Percentiles rank a stretch among this genome's conserved stretches.
Conservation (phyloP, 2,329 filamentous ascomycete genomes). For the Thelonectria discophora region DNA sequence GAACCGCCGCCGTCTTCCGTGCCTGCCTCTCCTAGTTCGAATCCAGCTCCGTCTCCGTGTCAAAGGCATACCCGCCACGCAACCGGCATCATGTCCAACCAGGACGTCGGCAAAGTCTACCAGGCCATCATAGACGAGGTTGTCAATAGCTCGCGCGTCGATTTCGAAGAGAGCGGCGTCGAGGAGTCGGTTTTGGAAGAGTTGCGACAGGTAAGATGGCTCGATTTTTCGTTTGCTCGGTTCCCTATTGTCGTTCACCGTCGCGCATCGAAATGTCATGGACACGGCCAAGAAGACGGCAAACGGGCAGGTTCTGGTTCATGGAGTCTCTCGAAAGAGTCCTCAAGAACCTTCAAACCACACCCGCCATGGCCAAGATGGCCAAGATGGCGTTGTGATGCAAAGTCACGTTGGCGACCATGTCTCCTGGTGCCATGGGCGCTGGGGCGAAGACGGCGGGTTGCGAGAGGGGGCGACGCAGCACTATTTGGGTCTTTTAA, state of each 20-base stretch:
- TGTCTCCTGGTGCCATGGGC: constrained; percentile 30
- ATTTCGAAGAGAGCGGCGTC: constrained; percentile 96
- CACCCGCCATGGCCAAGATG: background rate
- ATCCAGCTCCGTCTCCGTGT: background rate
- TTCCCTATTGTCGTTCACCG: constrained; percentile 7
- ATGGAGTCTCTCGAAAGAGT: background rate
- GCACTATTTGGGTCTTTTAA: constrained; percentile 68
- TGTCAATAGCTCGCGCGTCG: constrained; percentile 88
- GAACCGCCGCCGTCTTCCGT: constrained; percentile 16
- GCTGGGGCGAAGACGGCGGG: constrained; percentile 39
- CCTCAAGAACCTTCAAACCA: background rate
- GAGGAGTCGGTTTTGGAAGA: constrained; percentile 87
- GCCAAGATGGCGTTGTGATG: constrained; percentile 10
- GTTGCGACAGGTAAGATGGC: constrained; percentile 79
- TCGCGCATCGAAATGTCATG: constrained; percentile 12
- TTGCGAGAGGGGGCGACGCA: constrained; percentile 55
- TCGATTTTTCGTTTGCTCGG: constrained; percentile 24
- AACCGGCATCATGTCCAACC: constrained; percentile 63
- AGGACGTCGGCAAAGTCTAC: constrained; percentile 79
- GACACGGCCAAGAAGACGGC: constrained; percentile 44
- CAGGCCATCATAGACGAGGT: constrained; percentile 82
- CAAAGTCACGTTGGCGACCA: constrained; percentile 20
- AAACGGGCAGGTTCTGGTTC: background rate
- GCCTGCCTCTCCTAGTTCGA: constrained; percentile 6
- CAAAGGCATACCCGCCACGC: constrained; percentile 16